Evolutionary conservation across 164 flowering plant species (phyloP), one percentile per base, ranked within the genome.

Genomic region (Chimonanthus salicifolius): DNA sequence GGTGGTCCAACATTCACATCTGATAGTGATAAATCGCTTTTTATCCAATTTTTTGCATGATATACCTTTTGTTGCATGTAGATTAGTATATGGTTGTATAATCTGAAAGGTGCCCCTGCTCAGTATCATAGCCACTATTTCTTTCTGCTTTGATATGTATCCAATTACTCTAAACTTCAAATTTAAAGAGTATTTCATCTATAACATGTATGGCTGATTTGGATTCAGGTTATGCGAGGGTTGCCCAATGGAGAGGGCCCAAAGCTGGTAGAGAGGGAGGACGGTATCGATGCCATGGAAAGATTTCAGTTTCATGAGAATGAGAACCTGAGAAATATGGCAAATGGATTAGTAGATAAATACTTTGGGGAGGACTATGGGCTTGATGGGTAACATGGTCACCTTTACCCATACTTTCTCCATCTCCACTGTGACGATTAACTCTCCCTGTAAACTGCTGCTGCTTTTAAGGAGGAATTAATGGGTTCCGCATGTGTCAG

Each of bases 251-350:
- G 91, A 4, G 88, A 90, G 82, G 99, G 99, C 3, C 88, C 92
- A 67, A 89, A 87, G 85, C 91, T 92, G 72, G 97, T 93, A 2
- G 98, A 92, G 83, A 84, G 72, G 70, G 99, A 89, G 76, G 97
- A 93, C 70, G 98, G 98, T 10, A 95, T 93, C 58, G 99, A 95
- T 66, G 98, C 99, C 64, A 89, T 93, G 97, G 99, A 95, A 73
- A 85, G 97, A 75, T 93, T 90, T 79, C 98, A 93, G 75, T 95
- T 95, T 79, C 99, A 95, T 70, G 98, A 95, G 79, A 93, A 95
- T 72, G 94, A 89, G 75, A 94, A 92, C 69, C 83, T 95, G 48
- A 84, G 98, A 83, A 85, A 77, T 74, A 93, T 95, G 97, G 99
- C 99, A 47, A 95, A 92, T 72, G 85, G 89, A 58, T 81, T 95